Evolutionary conservation across 1,139 yeast genomes (phyloP).

Genomic region (Suhomyces kunorum): DNA sequence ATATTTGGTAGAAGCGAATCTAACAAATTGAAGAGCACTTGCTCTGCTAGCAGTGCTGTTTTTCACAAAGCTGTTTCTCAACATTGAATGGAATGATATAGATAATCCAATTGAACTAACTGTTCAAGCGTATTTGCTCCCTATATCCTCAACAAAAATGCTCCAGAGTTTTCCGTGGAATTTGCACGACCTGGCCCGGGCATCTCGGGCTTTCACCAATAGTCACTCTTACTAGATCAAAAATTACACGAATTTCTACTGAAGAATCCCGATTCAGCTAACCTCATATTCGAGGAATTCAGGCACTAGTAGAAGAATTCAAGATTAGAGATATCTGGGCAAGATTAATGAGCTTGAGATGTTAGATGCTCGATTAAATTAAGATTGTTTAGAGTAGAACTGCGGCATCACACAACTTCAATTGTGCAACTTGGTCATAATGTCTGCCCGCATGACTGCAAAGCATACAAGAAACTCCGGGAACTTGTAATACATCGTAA

Average conservation of each 20-base stretch:
- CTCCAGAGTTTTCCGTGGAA: conserved; percentile 15
- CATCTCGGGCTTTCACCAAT: conserved; percentile 9
- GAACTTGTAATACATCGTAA: no score
- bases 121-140: conserved; percentile 3
- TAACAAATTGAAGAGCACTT: conserved; percentile 31
- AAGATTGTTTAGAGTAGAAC: no score
- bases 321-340: no score
- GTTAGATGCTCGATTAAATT: no score
- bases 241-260: not conserved
- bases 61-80: conserved; percentile 19
- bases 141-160: conserved; percentile 14
- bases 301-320: no score
- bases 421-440: no score
- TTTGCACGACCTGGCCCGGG: conserved; percentile 13
- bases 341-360: no score
- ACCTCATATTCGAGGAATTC: no score
- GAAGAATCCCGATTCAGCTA: no score
- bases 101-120: conserved; percentile 5
- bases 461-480: no score
- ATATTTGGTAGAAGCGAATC: conserved; percentile 55
- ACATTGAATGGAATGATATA: conserved; percentile 14
- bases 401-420: no score
- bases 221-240: not conserved
- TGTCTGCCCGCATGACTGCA: no score
- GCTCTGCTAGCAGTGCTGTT: conserved; percentile 13